Evolutionary conservation across 2,329 filamentous ascomycete genomes (phyloP).

Genomic region (Pseudogymnoascus sp.): DNA sequence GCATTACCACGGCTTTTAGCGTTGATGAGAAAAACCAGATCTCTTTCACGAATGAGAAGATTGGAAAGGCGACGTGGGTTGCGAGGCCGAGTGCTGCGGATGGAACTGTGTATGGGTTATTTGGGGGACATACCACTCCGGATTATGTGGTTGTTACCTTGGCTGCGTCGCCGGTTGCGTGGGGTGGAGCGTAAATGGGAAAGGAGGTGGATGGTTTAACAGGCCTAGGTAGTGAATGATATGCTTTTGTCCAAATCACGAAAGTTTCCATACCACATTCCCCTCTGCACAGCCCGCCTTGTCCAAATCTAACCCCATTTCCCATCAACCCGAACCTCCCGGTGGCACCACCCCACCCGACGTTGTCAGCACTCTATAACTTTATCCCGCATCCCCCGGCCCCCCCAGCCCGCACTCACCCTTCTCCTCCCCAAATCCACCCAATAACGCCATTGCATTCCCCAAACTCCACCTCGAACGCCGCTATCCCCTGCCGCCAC

Average conservation of each 20-base stretch:
- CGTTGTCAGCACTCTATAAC: conserved; percentile 1
- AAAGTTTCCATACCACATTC: not conserved
- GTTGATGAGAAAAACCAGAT: not conserved
- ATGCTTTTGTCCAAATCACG: not conserved
- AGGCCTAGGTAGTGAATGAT: not conserved
- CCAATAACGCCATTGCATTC: not conserved
- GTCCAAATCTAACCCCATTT: not conserved
- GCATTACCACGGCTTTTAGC: not conserved
- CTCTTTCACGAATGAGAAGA: not conserved
- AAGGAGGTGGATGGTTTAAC: too few relatives aligned
- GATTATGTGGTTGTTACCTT: conserved; percentile 4
- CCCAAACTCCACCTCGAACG: not conserved
- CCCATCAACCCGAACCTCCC: not conserved
- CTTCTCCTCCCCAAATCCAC: not conserved
- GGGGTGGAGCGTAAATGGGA: too few relatives aligned
- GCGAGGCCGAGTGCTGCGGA: not conserved
- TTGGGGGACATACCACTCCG: not conserved
- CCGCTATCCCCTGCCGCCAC: not conserved
- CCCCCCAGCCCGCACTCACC: not conserved
- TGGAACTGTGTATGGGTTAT: not conserved
- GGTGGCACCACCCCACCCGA: not conserved
- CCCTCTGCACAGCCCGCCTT: not conserved
- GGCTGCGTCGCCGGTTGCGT: not conserved
- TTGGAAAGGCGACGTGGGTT: not conserved
- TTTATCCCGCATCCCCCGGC: not conserved